phyloP scores from a whole-genome alignment of 2,329 filamentous ascomycete species.

The Fusarium aywerte region DNA sequence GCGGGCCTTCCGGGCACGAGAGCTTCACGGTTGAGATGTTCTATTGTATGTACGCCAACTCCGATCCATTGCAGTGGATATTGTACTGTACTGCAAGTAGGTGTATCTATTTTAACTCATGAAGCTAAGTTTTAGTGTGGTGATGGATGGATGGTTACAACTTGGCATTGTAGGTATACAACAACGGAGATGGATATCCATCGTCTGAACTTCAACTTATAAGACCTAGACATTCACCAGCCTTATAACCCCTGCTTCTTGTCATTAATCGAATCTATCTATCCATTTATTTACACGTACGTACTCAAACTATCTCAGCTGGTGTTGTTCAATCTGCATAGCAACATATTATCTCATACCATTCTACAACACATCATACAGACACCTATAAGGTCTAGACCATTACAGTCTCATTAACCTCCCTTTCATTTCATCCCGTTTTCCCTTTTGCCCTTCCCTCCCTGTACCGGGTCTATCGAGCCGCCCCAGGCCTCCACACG shows the following conservation, averaged over 20 bases:
- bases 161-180: neutral
- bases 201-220: slow-evolving; percentile 13
- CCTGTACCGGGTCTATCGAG: slow-evolving; percentile 13
- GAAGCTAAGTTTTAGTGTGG: slow-evolving; percentile 16
- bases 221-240: slow-evolving; percentile 16
- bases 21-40: slow-evolving; percentile 10
- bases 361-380: neutral
- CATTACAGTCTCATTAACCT: slow-evolving; percentile 8
- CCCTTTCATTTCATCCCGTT: slow-evolving; percentile 6
- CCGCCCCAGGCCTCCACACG: slow-evolving; percentile 33
- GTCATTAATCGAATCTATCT: neutral
- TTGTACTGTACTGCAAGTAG: slow-evolving; percentile 7
- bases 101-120: slow-evolving; percentile 37
- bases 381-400: slow-evolving; percentile 39
- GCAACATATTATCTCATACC: neutral
- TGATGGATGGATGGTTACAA: slow-evolving; percentile 30
- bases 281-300: neutral
- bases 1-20: slow-evolving; percentile 21
- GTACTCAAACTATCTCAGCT: neutral
- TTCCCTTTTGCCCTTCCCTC: neutral
- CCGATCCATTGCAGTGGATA: slow-evolving; percentile 5
- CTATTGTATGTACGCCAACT: slow-evolving; percentile 19
- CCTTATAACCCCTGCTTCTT: slow-evolving; percentile 8
- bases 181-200: neutral
- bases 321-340: neutral